phyloP scores from a whole-genome alignment of 495 filamentous ascomycete genomes.

The Penicillium egyptiacum region DNA sequence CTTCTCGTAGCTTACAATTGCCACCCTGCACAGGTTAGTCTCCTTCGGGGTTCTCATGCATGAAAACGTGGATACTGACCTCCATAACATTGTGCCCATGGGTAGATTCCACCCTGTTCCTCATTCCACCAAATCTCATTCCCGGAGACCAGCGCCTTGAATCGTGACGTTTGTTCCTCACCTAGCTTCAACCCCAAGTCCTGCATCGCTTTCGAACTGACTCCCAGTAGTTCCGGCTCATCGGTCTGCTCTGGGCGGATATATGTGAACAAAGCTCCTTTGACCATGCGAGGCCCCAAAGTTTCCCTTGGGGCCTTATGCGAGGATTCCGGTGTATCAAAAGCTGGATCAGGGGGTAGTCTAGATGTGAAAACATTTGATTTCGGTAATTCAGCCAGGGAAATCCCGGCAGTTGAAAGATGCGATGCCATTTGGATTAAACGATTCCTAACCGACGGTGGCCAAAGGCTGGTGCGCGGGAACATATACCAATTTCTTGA shows the following conservation, averaged over 20 bases:
- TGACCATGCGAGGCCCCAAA: conserved; percentile 80
- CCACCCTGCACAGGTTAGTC: conserved; percentile 46
- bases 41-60: neutral
- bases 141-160: conserved; percentile 72
- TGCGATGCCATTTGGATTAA: conserved; percentile 54
- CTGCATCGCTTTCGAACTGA: conserved; percentile 71
- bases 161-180: conserved; percentile 70
- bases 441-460: conserved; percentile 20
- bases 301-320: conserved; percentile 73
- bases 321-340: conserved; percentile 76
- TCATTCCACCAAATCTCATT: conserved; percentile 67
- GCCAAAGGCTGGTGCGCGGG: conserved; percentile 11
- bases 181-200: conserved; percentile 71
- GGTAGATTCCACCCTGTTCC: conserved; percentile 73
- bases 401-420: conserved; percentile 39
- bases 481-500: conserved; percentile 29
- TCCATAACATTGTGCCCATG: conserved; percentile 98
- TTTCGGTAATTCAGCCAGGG: conserved; percentile 76
- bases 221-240: conserved; percentile 73
- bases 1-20: conserved; percentile 49
- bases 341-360: conserved; percentile 74
- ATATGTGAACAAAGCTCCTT: conserved; percentile 83
- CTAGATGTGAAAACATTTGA: conserved; percentile 80
- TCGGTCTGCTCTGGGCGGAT: conserved; percentile 73
- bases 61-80: conserved; percentile 43